Evolutionary conservation across 768 basidiomycete species (phyloP).

Genomic region (Mycena vulgaris): DNA sequence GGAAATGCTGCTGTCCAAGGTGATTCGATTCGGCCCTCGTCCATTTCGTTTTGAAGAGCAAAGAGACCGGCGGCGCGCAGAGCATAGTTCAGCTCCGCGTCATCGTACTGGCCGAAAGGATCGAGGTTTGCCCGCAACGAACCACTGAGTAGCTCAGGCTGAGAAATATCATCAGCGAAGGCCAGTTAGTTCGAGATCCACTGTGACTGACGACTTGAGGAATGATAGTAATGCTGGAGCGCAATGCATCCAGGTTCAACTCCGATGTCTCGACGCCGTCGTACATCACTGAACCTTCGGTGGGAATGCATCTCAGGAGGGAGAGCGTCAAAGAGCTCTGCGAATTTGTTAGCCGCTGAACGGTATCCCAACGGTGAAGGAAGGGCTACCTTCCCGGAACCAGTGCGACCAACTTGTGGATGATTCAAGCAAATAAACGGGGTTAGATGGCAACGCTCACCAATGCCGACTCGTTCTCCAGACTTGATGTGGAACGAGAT

Average conservation of each 20-base stretch:
- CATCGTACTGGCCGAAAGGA: conserved; percentile 62
- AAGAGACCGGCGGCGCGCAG: conserved; percentile 53
- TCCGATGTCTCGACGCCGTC: conserved; percentile 57
- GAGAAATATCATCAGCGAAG: background rate
- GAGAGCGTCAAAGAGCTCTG: conserved; percentile 72
- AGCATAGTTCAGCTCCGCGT: conserved; percentile 53
- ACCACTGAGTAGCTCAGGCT: conserved; percentile 58
- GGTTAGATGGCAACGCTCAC: conserved; percentile 32
- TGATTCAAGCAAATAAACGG: background rate
- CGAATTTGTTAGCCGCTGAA: background rate
- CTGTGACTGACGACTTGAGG: conserved; percentile 41
- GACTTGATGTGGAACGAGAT: conserved; percentile 66
- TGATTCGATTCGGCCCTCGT: conserved; percentile 43
- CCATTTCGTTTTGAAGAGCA: conserved; percentile 51
- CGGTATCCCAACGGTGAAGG: background rate
- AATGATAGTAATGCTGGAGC: conserved; percentile 63
- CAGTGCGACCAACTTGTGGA: conserved; percentile 61
- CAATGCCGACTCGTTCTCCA: conserved; percentile 71
- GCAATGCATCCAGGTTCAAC: conserved; percentile 61
- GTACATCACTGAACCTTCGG: conserved; percentile 50
- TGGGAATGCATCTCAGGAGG: conserved; percentile 60
- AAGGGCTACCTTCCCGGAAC: conserved; percentile 60
- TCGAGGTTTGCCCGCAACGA: conserved; percentile 63
- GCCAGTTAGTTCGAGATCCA: background rate
- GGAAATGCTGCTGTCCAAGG: conserved; percentile 34